These are phyloP conservation scores for Umbelopsis vinacea DNA, from an alignment of 192 early-diverging fungal species.

Conservation along the genomic window DNA sequence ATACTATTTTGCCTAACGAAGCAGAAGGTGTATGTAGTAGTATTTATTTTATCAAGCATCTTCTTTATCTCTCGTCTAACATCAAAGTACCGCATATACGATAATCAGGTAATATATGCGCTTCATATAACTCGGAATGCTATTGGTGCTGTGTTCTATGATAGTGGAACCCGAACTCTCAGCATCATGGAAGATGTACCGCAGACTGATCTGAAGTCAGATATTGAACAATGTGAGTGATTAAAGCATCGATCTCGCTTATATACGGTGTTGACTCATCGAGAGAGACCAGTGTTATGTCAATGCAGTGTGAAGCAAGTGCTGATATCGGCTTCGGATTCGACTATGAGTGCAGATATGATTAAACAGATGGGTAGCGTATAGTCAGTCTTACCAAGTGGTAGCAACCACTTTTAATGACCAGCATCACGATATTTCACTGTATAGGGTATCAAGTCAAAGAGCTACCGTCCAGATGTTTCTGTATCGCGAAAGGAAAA, in stretches of 20 bases:
- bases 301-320: neutral
- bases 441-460: neutral
- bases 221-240: neutral
- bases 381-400: neutral
- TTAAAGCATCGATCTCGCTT: neutral
- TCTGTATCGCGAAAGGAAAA: constrained; percentile 19
- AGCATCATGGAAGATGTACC: constrained; percentile 6
- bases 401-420: neutral
- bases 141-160: neutral
- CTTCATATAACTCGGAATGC: neutral
- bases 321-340: neutral
- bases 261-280: neutral
- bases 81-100: neutral
- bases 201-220: neutral
- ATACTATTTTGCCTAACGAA: too few relatives aligned
- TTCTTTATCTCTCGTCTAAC: neutral
- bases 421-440: neutral
- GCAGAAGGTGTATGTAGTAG: too few relatives aligned
- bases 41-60: too few relatives aligned
- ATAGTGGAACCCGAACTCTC: neutral
- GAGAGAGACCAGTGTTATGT: neutral
- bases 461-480: constrained; percentile 3
- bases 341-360: neutral
- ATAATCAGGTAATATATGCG: neutral
- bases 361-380: neutral